Evolutionary conservation across 164 flowering plant genomes (phyloP), one percentile per base, ranked within the genome.

Genomic region (Macadamia integrifolia): DNA sequence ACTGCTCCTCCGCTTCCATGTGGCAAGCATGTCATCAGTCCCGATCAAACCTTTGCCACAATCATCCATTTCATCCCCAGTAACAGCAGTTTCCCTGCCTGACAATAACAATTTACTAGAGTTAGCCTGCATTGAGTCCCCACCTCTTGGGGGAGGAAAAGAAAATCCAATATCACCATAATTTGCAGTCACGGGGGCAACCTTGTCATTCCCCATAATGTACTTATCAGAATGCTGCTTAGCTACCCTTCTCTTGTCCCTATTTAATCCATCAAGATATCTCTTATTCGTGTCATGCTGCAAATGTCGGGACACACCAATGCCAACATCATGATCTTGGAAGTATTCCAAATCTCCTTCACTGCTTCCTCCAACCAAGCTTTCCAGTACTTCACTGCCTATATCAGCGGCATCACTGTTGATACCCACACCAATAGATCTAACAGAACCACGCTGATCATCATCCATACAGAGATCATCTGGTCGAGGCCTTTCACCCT

Each of bases 391-490:
- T 76, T 87, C 87, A 80, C 87, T 81, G 55, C 91, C 93, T 63
- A 87, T 66, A 64, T 88, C 93, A 68, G 87, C 91, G 68, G 82
- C 85, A 83, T 87, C 89, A 76, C 88, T 84, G 57, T 79, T 87
- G 69, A 87, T 87, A 9, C 93, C 91, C 23, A 88, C 93, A 56
- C 93, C 93, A 76, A 88, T 88, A 13, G 93, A 88, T 79, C 93
- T 80, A 66, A 88, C 93, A n/a, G 91, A 85, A 68, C 85, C 89
- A 74, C 76, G 90, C 69, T 87, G 95, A 71, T 89, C 86, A 73
- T 89, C 87, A 69, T 84, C 90, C 69, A 81, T 63, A 67, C 81
- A 78, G 60, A 78, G 71, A 73, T 86, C 88, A 70, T 84, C 91
- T 9, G 77, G 63, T 9, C 69, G 73, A 32, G 84, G 66, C 71